Base-by-base conservation (phyloP, 495 filamentous ascomycete species). In the Parathielavia appendiculata region DNA sequence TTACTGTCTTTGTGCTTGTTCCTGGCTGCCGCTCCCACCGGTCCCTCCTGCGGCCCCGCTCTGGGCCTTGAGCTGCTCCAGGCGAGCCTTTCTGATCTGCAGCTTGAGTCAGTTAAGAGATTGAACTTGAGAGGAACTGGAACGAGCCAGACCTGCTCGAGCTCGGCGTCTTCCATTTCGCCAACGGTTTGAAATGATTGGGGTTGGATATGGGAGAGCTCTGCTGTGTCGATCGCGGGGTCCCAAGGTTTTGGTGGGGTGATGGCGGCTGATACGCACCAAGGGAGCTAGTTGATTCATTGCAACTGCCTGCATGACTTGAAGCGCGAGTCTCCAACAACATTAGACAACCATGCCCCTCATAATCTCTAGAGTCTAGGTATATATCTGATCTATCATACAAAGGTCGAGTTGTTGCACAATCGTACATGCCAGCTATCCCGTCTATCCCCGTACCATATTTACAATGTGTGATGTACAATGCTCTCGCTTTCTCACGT, bases 11-110 rank as follows among this genome's bases (percentile, higher is more conserved):
- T 89, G 84, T 54, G 69, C 73, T 40, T 16, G 13, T 26, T 86
- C 82, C 51, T 85, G 78, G 49, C 75, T 73, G n/a, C 74, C 76
- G 44, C 70, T 75, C 14, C 75, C 77, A 39, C 70, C 75, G 34
- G 77, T 75, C 30, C 69, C 73, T 13, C 73, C 75, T 47, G 76
- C 72, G 57, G 63, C 60, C 23, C 69, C 75, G 54, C 77, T 64
- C 59, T 92, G 86, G 60, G 88, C 78, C 70, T 91, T 91, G 55
- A 97, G 88, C 75, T 97, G 91, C 67, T 90, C 89, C 38, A 96
- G 83, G 57, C 92, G 90, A 61, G 91, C 92, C 71, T 86, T 86
- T 65, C 91, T 79, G 71, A 97, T 95, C 89, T 96, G 63, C 41
- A 38, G 17, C 4, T 5, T 11, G 32, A 16, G 7, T 14, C 20